Percentiles rank a stretch among this genome's conserved stretches.
Evolutionary conservation across 441 rosid genomes (phyloP).

Genomic region (Croton laevigatus): DNA sequence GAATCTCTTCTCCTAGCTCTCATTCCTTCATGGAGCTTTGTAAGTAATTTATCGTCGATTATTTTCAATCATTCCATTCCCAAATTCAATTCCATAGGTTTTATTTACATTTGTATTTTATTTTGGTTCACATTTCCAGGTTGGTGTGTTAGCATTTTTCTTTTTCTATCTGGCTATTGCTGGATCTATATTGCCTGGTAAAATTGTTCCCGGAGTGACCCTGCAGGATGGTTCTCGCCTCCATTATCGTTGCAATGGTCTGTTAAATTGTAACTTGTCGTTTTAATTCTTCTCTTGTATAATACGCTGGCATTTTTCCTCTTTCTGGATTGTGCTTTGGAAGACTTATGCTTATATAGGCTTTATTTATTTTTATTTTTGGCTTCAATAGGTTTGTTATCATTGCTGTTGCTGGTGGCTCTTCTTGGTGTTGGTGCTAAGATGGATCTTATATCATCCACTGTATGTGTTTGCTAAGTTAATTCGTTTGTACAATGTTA

Average conservation of each 20-base stretch:
- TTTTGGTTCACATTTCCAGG: slow-evolving; percentile 29
- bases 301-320: not conserved
- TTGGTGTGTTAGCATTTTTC: slow-evolving; percentile 42
- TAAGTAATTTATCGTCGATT: slow-evolving; percentile 25
- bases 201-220: slow-evolving; percentile 63
- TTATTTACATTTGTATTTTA: not conserved
- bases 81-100: not conserved
- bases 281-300: not conserved
- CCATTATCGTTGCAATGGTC: slow-evolving; percentile 79
- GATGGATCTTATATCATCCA: slow-evolving; percentile 55
- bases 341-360: not conserved
- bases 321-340: not conserved
- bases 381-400: slow-evolving; percentile 50
- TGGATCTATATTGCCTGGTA: slow-evolving; percentile 68
- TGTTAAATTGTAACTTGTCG: not conserved
- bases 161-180: slow-evolving; percentile 70
- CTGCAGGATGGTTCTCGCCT: slow-evolving; percentile 71
- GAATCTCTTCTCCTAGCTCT: slow-evolving; percentile 36
- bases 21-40: slow-evolving; percentile 69
- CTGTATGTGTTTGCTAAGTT: slow-evolving; percentile 40
- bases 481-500: too few relatives aligned
- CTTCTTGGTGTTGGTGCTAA: slow-evolving; percentile 59
- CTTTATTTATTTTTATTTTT: slow-evolving; percentile 9
- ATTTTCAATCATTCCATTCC: slow-evolving; percentile 5
- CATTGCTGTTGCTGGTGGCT: slow-evolving; percentile 50